Conservation (phyloP, 495 filamentous ascomycete genomes). For the Diplogelasinospora grovesii region DNA sequence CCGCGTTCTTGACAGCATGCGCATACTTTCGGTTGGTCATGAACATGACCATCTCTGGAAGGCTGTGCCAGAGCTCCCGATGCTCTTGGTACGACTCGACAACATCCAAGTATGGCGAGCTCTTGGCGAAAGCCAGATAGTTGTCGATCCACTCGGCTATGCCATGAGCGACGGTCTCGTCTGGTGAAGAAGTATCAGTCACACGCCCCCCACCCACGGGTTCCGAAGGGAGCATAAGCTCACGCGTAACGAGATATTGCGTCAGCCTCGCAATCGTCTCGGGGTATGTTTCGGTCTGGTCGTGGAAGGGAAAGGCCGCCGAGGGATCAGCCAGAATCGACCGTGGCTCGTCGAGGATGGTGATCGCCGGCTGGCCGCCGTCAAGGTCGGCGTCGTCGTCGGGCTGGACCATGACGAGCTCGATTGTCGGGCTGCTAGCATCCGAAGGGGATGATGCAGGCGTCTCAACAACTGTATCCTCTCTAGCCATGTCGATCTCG, state of each 20-base stretch:
- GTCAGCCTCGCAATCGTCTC: constrained; percentile 29
- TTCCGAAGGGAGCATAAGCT: constrained; percentile 13
- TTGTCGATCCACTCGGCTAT: constrained; percentile 39
- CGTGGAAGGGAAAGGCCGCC: constrained; percentile 36
- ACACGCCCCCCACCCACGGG: constrained; percentile 8
- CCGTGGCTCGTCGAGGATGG: constrained; percentile 17
- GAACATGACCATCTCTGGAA: constrained; percentile 15
- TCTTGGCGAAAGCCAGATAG: constrained; percentile 28
- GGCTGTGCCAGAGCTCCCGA: constrained; percentile 28
- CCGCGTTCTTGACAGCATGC: not conserved
- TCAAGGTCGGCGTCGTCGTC: constrained; percentile 30
- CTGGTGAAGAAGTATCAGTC: constrained; percentile 25
- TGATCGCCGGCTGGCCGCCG: constrained; percentile 10
- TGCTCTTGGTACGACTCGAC: constrained; percentile 32
- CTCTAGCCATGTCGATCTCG: constrained; percentile 30
- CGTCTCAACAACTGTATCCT: constrained; percentile 17
- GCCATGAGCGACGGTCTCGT: constrained; percentile 31
- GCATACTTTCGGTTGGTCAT: constrained; percentile 21
- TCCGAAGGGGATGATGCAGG: constrained; percentile 32
- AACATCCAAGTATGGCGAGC: constrained; percentile 12
- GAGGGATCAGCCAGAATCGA: constrained; percentile 22
- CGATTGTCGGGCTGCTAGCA: constrained; percentile 32
- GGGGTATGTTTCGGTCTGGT: constrained; percentile 27
- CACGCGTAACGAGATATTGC: constrained; percentile 34
- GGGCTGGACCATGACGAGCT: constrained; percentile 21